These are phyloP conservation scores for Ceratobasidium sp. DNA, from an alignment of 1,284 basidiomycete genomes.

Conservation along the genomic window DNA sequence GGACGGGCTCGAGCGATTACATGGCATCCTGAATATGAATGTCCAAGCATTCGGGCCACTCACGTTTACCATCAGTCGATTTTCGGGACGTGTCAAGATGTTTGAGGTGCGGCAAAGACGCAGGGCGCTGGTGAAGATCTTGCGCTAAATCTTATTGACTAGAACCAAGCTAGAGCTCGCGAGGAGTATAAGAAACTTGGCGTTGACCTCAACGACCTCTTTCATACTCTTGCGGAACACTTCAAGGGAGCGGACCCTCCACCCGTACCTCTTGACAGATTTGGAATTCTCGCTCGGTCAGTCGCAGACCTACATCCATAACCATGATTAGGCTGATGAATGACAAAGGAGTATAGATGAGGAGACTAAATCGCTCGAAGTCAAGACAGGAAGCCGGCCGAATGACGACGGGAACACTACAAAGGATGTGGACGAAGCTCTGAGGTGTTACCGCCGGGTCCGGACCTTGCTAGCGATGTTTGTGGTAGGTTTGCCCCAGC, in stretches of 20 bases:
- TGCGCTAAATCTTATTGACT: no score
- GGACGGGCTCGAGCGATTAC: no score
- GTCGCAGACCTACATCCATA: not conserved
- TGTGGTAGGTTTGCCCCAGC: not conserved
- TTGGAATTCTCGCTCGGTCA: not conserved
- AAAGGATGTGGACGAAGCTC: not conserved
- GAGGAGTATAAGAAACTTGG: not conserved
- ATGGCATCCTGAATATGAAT: no score
- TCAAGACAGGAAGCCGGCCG: not conserved
- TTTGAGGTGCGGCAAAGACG: not conserved
- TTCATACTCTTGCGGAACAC: no score
- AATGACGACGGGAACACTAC: not conserved
- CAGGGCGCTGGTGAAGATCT: no score
- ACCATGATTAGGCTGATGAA: not conserved
- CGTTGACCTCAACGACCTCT: no score
- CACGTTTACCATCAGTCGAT: not conserved
- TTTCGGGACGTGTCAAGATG: not conserved
- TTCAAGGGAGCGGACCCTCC: no score
- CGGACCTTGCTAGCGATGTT: not conserved
- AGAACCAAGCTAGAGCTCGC: no score
- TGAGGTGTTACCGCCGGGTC: not conserved
- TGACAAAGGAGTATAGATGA: not conserved
- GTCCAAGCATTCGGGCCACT: no score
- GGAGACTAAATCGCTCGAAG: not conserved
- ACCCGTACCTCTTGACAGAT: not conserved